These are phyloP conservation scores for Elongisporangium prolatum DNA, from an alignment of 352 stramenopile species.

Conservation along the genomic window DNA sequence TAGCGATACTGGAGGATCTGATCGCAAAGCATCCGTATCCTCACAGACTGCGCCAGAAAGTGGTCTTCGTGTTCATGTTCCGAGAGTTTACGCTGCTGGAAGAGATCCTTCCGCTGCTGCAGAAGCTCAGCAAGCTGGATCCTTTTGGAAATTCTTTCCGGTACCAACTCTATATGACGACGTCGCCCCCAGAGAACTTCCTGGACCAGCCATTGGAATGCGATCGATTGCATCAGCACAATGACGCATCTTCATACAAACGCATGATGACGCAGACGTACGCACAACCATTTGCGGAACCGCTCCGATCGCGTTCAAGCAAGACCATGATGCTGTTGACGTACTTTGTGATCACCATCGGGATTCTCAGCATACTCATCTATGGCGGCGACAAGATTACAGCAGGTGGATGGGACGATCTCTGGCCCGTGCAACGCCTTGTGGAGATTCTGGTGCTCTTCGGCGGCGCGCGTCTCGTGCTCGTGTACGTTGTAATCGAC, in stretches of 20 bases:
- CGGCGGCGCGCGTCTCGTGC: conserved; percentile 5
- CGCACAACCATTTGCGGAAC: conserved; percentile 27
- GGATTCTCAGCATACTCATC: not conserved
- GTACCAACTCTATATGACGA: conserved; percentile 33
- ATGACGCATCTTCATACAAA: too few relatives aligned
- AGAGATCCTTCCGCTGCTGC: conserved; percentile 34
- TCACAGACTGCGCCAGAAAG: conserved; percentile 16
- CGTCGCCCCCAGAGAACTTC: conserved; percentile 8
- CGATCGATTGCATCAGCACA: conserved; percentile 6
- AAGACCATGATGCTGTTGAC: not conserved
- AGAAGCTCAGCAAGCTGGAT: conserved; percentile 22
- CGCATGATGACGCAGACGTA: not conserved
- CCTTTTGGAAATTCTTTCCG: conserved; percentile 13
- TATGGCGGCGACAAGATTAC: conserved; percentile 2
- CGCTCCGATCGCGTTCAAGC: conserved; percentile 13
- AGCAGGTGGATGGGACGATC: not conserved
- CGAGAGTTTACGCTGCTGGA: conserved; percentile 32
- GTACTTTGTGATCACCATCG: conserved; percentile 2
- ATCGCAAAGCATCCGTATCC: conserved; percentile 10
- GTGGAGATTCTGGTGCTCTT: conserved; percentile 36
- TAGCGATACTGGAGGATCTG: conserved; percentile 53
- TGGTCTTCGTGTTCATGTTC: conserved; percentile 34
- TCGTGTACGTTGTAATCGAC: conserved; percentile 1
- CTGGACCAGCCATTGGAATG: conserved; percentile 18
- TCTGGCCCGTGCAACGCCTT: conserved; percentile 44